Conservation (phyloP, 306 rosid genomes). For the Senna siamea region DNA sequence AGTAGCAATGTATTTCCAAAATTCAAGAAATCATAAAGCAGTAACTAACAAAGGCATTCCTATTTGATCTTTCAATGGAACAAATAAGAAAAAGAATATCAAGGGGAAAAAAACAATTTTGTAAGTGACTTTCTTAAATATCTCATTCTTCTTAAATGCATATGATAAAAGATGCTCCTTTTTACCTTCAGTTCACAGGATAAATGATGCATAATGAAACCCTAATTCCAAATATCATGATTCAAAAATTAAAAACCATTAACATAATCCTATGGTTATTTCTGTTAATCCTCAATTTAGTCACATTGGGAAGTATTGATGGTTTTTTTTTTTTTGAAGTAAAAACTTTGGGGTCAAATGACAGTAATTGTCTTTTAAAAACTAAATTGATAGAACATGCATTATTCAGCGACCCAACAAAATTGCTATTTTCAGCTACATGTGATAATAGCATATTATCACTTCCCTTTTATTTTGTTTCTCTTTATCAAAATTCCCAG, state of each 20-base stretch:
- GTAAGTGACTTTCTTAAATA: neutral
- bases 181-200: neutral
- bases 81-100: neutral
- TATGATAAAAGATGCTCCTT: neutral
- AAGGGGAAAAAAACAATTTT: neutral
- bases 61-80: neutral
- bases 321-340: neutral
- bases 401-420: neutral
- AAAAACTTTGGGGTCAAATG: neutral
- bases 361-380: neutral
- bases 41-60: neutral
- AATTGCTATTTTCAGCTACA: no score
- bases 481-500: constrained; percentile 27
- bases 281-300: neutral
- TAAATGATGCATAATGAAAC: neutral
- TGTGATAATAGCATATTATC: neutral
- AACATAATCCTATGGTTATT: neutral
- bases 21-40: neutral
- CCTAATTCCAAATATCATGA: neutral
- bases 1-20: neutral
- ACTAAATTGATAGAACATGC: neutral
- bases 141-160: neutral
- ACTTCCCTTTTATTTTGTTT: constrained; percentile 13
- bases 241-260: neutral
- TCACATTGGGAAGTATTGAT: neutral